phyloP scores from a whole-genome alignment of 2,329 filamentous ascomycete genomes.

The Endoconidiophora laricicola region DNA sequence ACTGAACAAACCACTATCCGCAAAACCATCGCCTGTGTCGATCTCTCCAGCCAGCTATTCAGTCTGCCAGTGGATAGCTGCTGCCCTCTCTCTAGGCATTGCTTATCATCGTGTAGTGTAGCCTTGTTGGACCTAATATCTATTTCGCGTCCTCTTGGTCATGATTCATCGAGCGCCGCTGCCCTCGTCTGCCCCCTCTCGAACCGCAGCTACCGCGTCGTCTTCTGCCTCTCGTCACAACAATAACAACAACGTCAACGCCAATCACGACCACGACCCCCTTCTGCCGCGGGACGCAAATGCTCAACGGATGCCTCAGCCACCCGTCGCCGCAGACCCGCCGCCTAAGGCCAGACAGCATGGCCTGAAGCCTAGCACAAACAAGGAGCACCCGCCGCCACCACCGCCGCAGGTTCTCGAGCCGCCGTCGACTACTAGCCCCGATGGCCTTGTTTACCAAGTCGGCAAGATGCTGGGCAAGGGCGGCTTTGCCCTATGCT shows the following conservation, averaged over 20 bases:
- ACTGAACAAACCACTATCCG: too few species aligned
- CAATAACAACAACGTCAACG: background rate
- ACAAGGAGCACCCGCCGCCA: constrained; percentile 50
- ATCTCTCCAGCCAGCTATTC: too few species aligned
- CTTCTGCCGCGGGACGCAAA: constrained; percentile 50
- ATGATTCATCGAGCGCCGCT: constrained; percentile 12
- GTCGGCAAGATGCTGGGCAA: constrained; percentile 61
- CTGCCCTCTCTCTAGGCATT: too few species aligned
- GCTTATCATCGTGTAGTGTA: too few species aligned
- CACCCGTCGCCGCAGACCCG: constrained; percentile 27
- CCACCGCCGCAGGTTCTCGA: constrained; percentile 44
- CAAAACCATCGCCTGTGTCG: too few species aligned
- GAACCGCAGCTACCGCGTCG: background rate
- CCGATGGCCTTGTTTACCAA: constrained; percentile 54
- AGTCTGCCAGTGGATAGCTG: too few species aligned
- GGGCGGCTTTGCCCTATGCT: constrained; percentile 70
- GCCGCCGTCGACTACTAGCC: constrained; percentile 51
- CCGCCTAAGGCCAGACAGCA: constrained; percentile 35
- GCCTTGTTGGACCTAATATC: too few species aligned
- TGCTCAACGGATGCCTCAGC: constrained; percentile 32
- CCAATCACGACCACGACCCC: constrained; percentile 37
- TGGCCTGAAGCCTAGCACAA: constrained; percentile 35
- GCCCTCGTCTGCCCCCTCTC: constrained; percentile 6
- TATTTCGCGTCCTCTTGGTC: background rate
- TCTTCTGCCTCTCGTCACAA: background rate